phyloP scores from a whole-genome alignment of 2,329 filamentous ascomycete species.

The Byssochlamys sp. region DNA sequence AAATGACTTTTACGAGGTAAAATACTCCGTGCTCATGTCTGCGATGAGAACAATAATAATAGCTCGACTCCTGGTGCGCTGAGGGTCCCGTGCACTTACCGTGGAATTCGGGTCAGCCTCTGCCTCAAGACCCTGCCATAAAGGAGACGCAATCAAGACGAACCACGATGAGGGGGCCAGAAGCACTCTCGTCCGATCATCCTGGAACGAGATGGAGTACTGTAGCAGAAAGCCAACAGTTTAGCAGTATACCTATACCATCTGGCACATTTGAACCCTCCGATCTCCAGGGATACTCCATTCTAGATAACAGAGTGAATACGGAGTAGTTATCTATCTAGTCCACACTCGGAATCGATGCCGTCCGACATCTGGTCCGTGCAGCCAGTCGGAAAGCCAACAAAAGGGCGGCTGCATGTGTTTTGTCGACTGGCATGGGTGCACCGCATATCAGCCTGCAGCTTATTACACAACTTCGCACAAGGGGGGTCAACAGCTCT shows the following conservation, averaged over 20 bases:
- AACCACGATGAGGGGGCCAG: not conserved
- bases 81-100: not conserved
- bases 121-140: not conserved
- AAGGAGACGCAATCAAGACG: not conserved
- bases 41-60: not conserved
- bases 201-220: too few species aligned
- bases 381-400: not conserved
- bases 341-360: not conserved
- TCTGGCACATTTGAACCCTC: not conserved
- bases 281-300: not conserved
- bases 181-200: too few species aligned
- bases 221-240: too few species aligned
- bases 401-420: not conserved
- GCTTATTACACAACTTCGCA: slow-evolving; percentile 2
- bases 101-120: not conserved
- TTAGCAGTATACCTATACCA: not conserved
- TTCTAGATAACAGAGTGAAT: not conserved
- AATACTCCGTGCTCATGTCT: not conserved
- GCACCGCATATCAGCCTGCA: not conserved
- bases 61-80: not conserved
- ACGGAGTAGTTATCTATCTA: not conserved
- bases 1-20: not conserved
- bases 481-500: not conserved
- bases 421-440: not conserved
- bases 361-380: not conserved